Conservation (phyloP, 208 protist species). For the Leishmania tropica region DNA sequence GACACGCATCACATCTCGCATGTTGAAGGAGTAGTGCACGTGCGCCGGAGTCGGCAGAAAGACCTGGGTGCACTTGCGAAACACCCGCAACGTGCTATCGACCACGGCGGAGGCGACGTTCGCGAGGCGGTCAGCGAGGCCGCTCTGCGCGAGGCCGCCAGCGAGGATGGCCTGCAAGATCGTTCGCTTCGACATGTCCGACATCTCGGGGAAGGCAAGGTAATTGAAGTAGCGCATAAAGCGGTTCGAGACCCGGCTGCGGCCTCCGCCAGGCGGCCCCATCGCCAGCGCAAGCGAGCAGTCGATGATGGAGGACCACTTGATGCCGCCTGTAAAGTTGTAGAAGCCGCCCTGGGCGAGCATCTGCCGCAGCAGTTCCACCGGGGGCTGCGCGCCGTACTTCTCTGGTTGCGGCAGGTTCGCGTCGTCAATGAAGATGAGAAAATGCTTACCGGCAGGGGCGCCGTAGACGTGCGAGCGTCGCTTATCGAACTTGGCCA, state of each 20-base stretch:
- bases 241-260: slow-evolving; percentile 94
- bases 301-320: slow-evolving; percentile 95
- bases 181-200: slow-evolving; percentile 86
- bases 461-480: slow-evolving; percentile 91
- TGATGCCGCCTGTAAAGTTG: slow-evolving; percentile 74
- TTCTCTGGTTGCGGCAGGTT: slow-evolving; percentile 93
- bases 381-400: slow-evolving; percentile 94
- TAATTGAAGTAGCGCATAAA: slow-evolving; percentile 98
- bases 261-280: slow-evolving; percentile 97
- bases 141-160: slow-evolving; percentile 77
- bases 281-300: slow-evolving; percentile 95
- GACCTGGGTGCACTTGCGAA: slow-evolving; percentile 86
- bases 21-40: slow-evolving; percentile 99
- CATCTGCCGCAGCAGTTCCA: slow-evolving; percentile 93
- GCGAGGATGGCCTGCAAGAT: slow-evolving; percentile 97
- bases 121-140: slow-evolving; percentile 70
- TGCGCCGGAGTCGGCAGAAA: slow-evolving; percentile 98
- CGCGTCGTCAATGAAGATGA: slow-evolving; percentile 94
- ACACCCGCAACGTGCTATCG: slow-evolving; percentile 93
- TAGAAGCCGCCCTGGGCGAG: slow-evolving; percentile 94
- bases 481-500: slow-evolving; percentile 95
- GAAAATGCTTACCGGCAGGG: slow-evolving; percentile 89
- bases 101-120: slow-evolving; percentile 69
- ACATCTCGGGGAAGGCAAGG: slow-evolving; percentile 96
- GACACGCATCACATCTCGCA: slow-evolving; percentile 98